Percentiles rank a stretch among this genome's conserved stretches.
These are phyloP conservation scores for Tuber brumale DNA, from an alignment of 495 filamentous ascomycete genomes.

Conservation along the genomic window DNA sequence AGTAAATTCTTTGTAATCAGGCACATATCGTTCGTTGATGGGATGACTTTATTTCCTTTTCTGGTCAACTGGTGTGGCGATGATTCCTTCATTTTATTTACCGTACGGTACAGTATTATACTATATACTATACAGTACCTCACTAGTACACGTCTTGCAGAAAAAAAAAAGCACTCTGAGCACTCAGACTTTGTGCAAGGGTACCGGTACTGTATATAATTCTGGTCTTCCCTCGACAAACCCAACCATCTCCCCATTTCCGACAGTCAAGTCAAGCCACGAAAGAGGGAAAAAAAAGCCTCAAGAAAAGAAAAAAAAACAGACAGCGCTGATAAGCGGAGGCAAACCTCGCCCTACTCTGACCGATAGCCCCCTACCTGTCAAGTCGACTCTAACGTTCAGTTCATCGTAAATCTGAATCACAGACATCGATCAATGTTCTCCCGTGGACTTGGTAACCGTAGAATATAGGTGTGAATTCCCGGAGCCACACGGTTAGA, in stretches of 20 bases:
- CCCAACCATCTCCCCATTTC: background rate
- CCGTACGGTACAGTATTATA: background rate
- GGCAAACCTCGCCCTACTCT: background rate
- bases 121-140: background rate
- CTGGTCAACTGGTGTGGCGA: background rate
- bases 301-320: background rate
- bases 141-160: background rate
- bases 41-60: background rate
- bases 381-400: background rate
- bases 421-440: background rate
- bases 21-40: background rate
- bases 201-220: background rate
- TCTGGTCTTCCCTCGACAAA: background rate
- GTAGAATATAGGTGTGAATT: background rate
- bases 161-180: too few species aligned
- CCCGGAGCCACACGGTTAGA: background rate
- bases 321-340: background rate
- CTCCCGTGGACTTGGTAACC: background rate
- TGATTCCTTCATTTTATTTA: background rate
- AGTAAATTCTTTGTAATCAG: background rate
- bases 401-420: background rate
- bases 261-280: background rate
- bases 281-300: background rate
- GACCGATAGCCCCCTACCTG: background rate
- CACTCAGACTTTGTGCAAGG: background rate